Conservation (phyloP, 2,329 filamentous ascomycete genomes). For the Coniochaeta ligniaria region DNA sequence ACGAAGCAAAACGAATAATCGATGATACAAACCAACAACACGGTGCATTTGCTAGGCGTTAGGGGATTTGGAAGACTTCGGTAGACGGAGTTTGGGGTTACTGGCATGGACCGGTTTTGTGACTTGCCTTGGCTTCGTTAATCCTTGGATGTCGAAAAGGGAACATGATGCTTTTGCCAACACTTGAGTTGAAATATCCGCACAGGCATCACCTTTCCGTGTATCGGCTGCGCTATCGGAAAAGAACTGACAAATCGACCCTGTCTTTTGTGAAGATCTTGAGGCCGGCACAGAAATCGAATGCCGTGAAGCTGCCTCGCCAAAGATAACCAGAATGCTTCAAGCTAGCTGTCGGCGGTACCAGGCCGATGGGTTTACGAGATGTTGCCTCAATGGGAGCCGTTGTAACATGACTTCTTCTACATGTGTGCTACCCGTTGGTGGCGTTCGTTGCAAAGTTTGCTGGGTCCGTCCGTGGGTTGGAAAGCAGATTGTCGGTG, state of each 20-base stretch:
- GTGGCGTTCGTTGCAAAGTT: not conserved
- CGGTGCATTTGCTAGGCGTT: not conserved
- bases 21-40: not conserved
- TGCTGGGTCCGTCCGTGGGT: not conserved
- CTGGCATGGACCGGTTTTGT: not conserved
- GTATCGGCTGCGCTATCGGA: not conserved
- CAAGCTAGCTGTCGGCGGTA: not conserved
- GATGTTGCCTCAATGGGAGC: not conserved
- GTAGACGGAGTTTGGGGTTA: not conserved
- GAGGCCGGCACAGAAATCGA: too few relatives aligned
- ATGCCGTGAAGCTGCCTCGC: not conserved
- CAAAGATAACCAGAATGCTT: not conserved
- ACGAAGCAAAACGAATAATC: conserved; percentile 1
- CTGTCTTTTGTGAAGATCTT: not conserved
- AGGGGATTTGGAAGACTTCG: not conserved
- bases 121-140: not conserved
- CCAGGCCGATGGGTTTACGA: not conserved
- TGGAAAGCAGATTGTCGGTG: not conserved
- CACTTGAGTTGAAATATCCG: too few relatives aligned
- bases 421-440: not conserved
- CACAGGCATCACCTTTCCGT: too few relatives aligned
- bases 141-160: not conserved
- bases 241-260: not conserved
- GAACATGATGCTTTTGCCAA: too few relatives aligned
- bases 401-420: not conserved